phyloP scores from a whole-genome alignment of 2,329 filamentous ascomycete species.

The Paraphaeosphaeria sporulosa region DNA sequence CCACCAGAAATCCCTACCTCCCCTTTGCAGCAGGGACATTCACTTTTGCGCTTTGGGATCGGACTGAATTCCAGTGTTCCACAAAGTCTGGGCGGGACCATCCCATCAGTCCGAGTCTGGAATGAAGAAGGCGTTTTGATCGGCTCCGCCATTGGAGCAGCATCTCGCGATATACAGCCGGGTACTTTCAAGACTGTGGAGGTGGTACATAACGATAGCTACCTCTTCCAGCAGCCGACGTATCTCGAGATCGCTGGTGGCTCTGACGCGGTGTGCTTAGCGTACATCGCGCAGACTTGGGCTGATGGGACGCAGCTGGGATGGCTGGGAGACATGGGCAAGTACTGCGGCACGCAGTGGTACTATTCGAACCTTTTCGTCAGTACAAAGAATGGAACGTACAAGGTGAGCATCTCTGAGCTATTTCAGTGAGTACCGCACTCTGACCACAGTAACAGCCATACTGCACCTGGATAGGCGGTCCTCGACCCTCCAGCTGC shows the following conservation, averaged over 20 bases:
- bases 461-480: conserved; percentile 15
- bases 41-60: conserved; percentile 11
- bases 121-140: conserved; percentile 13
- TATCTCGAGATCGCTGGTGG: conserved; percentile 14
- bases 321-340: conserved; percentile 22
- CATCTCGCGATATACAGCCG: background rate
- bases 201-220: conserved; percentile 3
- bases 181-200: conserved; percentile 5
- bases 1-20: background rate
- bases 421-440: too few species aligned
- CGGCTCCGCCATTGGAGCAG: background rate
- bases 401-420: conserved; percentile 2
- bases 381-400: conserved; percentile 11
- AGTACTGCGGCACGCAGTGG: conserved; percentile 13
- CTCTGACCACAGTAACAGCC: background rate
- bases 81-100: conserved; percentile 5
- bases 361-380: conserved; percentile 14
- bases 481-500: background rate
- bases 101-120: conserved; percentile 10
- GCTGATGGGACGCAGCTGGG: conserved; percentile 17
- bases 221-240: conserved; percentile 12
- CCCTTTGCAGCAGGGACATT: conserved; percentile 5
- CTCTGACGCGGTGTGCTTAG: conserved; percentile 21
- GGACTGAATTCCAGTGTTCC: conserved; percentile 5
- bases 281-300: conserved; percentile 22